phyloP scores from a whole-genome alignment of 345 rosid genomes.

The Salix exigua region DNA sequence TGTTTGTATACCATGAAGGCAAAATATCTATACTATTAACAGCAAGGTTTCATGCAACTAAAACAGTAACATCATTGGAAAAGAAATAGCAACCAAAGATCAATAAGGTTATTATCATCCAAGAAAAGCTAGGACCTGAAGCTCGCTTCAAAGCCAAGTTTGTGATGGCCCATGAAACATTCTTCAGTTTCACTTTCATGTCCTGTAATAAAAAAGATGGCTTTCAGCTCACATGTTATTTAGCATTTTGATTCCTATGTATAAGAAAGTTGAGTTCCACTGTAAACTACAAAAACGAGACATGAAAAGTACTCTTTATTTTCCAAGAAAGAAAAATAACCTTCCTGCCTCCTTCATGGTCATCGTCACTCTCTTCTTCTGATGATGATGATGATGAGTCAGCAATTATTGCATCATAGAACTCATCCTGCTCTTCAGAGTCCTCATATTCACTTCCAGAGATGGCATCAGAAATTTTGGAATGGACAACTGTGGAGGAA shows the following conservation, averaged over 20 bases:
- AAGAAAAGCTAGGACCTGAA: slow-evolving; percentile 51
- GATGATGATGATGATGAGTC: slow-evolving; percentile 60
- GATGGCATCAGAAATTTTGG: slow-evolving; percentile 45
- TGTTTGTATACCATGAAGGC: background rate
- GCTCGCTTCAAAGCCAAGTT: slow-evolving; percentile 62
- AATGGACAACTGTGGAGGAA: slow-evolving; percentile 46
- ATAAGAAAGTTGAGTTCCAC: background rate
- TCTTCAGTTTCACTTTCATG: slow-evolving; percentile 65
- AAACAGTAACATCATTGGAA: background rate
- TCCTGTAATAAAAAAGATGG: slow-evolving; percentile 34
- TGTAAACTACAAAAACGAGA: background rate
- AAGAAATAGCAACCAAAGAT: background rate
- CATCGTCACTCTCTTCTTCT: slow-evolving; percentile 57
- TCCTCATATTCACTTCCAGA: slow-evolving; percentile 58
- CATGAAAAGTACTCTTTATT: background rate
- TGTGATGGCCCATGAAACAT: slow-evolving; percentile 84
- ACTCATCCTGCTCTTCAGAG: slow-evolving; percentile 62
- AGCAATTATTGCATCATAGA: slow-evolving; percentile 81
- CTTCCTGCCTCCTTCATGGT: slow-evolving; percentile 40
- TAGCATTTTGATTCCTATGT: background rate
- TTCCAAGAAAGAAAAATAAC: slow-evolving; percentile 29
- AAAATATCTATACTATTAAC: background rate
- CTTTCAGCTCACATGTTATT: no score
- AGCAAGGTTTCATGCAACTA: background rate
- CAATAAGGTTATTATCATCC: background rate